Conservation (phyloP, 2,329 filamentous ascomycete genomes). For the Lachnellula subtilissima region DNA sequence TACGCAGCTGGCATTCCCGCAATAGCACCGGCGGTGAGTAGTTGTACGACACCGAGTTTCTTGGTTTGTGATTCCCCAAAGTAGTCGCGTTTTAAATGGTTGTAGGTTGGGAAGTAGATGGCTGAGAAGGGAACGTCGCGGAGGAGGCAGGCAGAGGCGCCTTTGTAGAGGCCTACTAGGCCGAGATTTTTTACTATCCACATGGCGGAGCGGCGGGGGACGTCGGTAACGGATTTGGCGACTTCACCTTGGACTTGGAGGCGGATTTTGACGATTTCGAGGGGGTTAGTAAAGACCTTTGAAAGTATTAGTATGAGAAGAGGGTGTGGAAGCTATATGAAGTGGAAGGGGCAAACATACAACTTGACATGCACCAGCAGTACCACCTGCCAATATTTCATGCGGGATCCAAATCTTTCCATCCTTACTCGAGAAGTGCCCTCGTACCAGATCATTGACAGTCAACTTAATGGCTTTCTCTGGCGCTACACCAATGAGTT, state of each 20-base stretch:
- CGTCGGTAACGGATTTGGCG: conserved; percentile 76
- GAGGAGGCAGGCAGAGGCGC: conserved; percentile 86
- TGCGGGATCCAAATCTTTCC: conserved; percentile 65
- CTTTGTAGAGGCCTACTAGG: conserved; percentile 93
- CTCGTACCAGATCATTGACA: conserved; percentile 88
- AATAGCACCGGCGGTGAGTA: conserved; percentile 91
- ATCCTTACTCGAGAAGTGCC: conserved; percentile 67
- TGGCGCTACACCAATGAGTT: conserved; percentile 95
- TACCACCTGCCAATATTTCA: conserved; percentile 83
- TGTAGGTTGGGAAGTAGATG: conserved; percentile 98
- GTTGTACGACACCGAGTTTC: conserved; percentile 84
- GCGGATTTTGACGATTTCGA: conserved; percentile 99
- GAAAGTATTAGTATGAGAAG: conserved; percentile 10
- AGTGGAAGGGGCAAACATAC: conserved; percentile 49
- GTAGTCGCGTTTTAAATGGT: conserved; percentile 86
- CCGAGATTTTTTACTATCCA: conserved; percentile 97
- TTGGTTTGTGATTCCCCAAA: conserved; percentile 87
- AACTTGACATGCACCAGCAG: conserved; percentile 91
- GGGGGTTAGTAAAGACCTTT: conserved; percentile 91
- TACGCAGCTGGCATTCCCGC: conserved; percentile 90
- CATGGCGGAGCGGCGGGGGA: conserved; percentile 85
- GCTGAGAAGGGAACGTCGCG: conserved; percentile 97
- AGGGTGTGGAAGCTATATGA: not conserved
- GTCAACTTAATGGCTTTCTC: conserved; percentile 99
- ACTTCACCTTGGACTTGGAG: conserved; percentile 96